Base-by-base conservation (phyloP, 1,284 basidiomycete species). In the Cryptococcus wingfieldii region DNA sequence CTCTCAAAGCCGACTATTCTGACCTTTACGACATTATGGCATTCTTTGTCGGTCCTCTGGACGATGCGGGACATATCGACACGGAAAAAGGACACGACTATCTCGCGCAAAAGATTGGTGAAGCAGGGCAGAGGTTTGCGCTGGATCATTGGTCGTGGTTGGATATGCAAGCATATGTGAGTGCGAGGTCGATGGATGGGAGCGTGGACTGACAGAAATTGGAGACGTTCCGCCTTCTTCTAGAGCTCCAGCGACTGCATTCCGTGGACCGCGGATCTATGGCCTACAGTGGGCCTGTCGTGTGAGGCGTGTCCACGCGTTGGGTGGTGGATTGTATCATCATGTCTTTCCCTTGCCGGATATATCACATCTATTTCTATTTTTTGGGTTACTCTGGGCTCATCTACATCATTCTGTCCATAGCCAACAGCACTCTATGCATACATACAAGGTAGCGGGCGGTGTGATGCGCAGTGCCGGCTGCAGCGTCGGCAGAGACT, bases 11-110 rank as follows among this genome's bases (percentile, higher is more conserved):
- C 48, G 78, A 78, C 65, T 80, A 79, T 54, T 73, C 70, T 18
- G 79, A 80, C 58, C 51, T 80, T 51, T 80, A 78, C 70, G 78
- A 79, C 58, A 71, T 77, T 49, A 74, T 79, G 69, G 75, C 77
- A 4, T 79, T 78, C 69, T 80, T 79, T 47, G 68, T 75, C 23
- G 79, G 79, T 9, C 72, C 73, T 0, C 61, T 75, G 1, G 68
- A 70, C 34, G 62, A 70, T 18, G 56, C 68, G 38, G 75, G 75
- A 34, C 56, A 65, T 23, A 61, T 76, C 38, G 72, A 76, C 59
- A 64, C 65, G 38, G 50, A 59, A 5, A 70, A 64, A 43, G 74
- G 76, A 18, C 74, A 76, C 56, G 73, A 76, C 51, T 69, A 75
- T 23, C 62, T 80, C n/a, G 80, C 79, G 6, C 63, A 74, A 56